Percentiles rank a stretch among this genome's conserved stretches.
Conservation (phyloP, 768 basidiomycete genomes). For the Mycena filopes region DNA sequence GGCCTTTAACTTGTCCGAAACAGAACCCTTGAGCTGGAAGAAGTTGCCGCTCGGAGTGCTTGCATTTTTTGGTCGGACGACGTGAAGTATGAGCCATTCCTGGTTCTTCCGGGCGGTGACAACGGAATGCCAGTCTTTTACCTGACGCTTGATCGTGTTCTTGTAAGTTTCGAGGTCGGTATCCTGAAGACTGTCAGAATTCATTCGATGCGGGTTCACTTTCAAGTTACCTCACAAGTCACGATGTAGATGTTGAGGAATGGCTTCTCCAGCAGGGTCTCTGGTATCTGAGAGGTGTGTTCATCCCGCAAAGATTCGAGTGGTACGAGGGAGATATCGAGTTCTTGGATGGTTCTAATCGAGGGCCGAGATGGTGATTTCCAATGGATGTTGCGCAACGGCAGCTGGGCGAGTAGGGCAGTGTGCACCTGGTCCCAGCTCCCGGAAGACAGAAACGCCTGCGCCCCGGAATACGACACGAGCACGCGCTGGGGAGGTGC, state of each 20-base stretch:
- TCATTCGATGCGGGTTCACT: constrained; percentile 7
- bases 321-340: constrained; percentile 79
- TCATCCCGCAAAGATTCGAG: constrained; percentile 79
- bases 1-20: constrained; percentile 89
- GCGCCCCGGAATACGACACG: constrained; percentile 75
- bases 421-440: constrained; percentile 77
- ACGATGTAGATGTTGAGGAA: constrained; percentile 89
- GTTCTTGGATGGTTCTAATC: constrained; percentile 88
- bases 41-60: constrained; percentile 69
- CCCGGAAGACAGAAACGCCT: constrained; percentile 72
- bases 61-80: constrained; percentile 81
- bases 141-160: constrained; percentile 79
- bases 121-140: constrained; percentile 89
- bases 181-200: constrained; percentile 52
- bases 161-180: constrained; percentile 81
- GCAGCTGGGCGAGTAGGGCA: constrained; percentile 77
- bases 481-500: constrained; percentile 59
- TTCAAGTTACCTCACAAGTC: constrained; percentile 80
- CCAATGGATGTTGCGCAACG: constrained; percentile 94
- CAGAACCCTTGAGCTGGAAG: constrained; percentile 86
- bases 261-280: constrained; percentile 85
- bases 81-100: constrained; percentile 93
- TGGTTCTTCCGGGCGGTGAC: constrained; percentile 80
- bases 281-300: constrained; percentile 78
- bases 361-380: constrained; percentile 77